phyloP scores from a whole-genome alignment of 2,329 filamentous ascomycete genomes.

The Xylariales sp. region DNA sequence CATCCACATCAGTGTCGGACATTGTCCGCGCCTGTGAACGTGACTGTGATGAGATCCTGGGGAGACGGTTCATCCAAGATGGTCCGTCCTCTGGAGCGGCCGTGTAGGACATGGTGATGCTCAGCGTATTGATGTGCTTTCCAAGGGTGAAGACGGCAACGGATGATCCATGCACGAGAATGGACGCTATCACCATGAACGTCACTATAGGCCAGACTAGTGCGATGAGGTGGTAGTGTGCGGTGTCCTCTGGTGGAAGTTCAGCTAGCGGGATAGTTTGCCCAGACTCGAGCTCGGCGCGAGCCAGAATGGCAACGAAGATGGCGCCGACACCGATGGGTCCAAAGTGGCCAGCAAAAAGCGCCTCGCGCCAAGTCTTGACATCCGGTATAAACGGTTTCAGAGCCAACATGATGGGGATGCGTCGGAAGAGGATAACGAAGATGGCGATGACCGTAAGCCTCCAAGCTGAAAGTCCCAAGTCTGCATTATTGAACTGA shows the following conservation, averaged over 20 bases:
- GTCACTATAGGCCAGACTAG: conserved; percentile 94
- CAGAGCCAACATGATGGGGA: conserved; percentile 86
- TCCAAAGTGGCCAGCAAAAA: conserved; percentile 96
- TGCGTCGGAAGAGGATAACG: conserved; percentile 91
- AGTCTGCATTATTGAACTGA: conserved; percentile 70
- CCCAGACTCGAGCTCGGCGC: conserved; percentile 81
- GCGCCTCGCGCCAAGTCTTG: conserved; percentile 94
- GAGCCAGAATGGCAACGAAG: conserved; percentile 87
- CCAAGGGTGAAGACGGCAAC: conserved; percentile 96
- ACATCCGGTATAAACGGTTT: conserved; percentile 95
- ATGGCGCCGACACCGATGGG: conserved; percentile 96
- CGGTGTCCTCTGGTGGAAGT: conserved; percentile 49
- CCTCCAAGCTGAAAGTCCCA: conserved; percentile 81
- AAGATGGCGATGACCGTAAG: conserved; percentile 90
- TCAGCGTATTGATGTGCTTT: conserved; percentile 96
- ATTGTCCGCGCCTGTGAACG: conserved; percentile 81
- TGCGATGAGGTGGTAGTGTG: conserved; percentile 67
- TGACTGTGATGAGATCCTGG: conserved; percentile 60
- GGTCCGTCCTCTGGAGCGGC: conserved; percentile 82
- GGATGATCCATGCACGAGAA: conserved; percentile 94
- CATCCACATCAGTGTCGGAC: conserved; percentile 70
- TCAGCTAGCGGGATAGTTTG: conserved; percentile 67
- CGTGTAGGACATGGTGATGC: conserved; percentile 94
- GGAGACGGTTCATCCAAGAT: conserved; percentile 91
- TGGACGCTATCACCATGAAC: conserved; percentile 91